Conservation (phyloP, 2,329 filamentous ascomycete genomes). For the Davidsoniella neocaledoniae region DNA sequence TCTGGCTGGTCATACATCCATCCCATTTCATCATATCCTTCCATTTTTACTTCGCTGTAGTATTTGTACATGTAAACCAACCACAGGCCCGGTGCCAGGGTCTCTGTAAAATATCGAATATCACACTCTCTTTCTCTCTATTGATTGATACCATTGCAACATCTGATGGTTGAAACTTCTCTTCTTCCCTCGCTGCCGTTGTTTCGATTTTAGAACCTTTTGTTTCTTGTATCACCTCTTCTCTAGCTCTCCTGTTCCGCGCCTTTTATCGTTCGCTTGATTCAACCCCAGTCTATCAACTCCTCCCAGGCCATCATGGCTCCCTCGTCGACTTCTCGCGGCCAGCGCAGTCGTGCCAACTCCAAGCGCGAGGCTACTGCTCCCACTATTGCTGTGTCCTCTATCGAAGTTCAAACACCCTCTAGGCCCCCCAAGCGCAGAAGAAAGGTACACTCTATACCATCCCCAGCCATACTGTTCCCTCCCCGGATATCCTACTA, state of each 20-base stretch:
- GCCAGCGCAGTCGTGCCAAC: slow-evolving; percentile 20
- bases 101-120: not conserved
- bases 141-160: not conserved
- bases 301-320: not conserved
- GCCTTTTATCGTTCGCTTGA: not conserved
- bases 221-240: not conserved
- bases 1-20: not conserved
- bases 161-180: not conserved
- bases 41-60: not conserved
- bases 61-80: not conserved
- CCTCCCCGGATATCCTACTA: not conserved
- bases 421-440: slow-evolving; percentile 46
- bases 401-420: slow-evolving; percentile 38
- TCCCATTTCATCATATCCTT: not conserved
- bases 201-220: not conserved
- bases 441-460: slow-evolving; percentile 33
- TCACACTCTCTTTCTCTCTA: no score
- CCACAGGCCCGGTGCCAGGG: not conserved
- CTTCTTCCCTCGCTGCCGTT: not conserved
- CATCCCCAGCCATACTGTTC: slow-evolving; percentile 3
- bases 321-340: slow-evolving; percentile 18
- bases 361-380: slow-evolving; percentile 20
- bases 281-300: not conserved
- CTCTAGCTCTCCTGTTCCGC: not conserved
- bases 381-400: slow-evolving; percentile 14